A percentile compares a stretch with the other conserved stretches of the same genome.
phyloP scores from a whole-genome alignment of 257 asterid species.

The Penstemon eatonii region DNA sequence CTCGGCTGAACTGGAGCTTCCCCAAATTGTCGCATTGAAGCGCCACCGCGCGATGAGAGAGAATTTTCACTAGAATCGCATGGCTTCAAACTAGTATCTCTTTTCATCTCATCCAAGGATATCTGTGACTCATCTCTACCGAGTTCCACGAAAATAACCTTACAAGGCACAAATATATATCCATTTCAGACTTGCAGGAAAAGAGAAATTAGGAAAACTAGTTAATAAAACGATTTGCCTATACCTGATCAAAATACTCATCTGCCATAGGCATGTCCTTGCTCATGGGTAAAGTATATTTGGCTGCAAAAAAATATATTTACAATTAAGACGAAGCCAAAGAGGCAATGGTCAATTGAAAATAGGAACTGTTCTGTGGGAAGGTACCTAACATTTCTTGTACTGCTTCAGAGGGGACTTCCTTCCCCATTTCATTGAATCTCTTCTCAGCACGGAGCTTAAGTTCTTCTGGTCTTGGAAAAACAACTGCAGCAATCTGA shows the following conservation, averaged over 20 bases:
- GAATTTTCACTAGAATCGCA: constrained; percentile 25
- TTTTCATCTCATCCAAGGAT: constrained; percentile 56
- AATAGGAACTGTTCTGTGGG: background rate
- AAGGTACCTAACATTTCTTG: constrained; percentile 55
- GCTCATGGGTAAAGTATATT: constrained; percentile 49
- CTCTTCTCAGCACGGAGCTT: constrained; percentile 46
- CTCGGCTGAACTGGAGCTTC: constrained; percentile 29
- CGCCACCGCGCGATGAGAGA: constrained; percentile 16
- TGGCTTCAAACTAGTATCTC: constrained; percentile 24
- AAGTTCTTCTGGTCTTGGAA: constrained; percentile 52
- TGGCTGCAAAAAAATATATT: constrained; percentile 32
- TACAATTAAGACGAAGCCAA: too few species aligned
- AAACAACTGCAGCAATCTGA: constrained; percentile 60
- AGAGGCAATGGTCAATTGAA: constrained; percentile 4
- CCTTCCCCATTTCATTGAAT: constrained; percentile 53
- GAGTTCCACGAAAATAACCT: constrained; percentile 53
- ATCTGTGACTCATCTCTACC: constrained; percentile 44
- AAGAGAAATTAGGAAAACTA: background rate
- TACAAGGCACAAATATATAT: background rate
- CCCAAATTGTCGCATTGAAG: constrained; percentile 26
- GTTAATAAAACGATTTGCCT: background rate
- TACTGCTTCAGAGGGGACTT: constrained; percentile 49
- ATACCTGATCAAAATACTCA: constrained; percentile 60
- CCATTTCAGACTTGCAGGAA: background rate
- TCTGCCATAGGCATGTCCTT: constrained; percentile 45